phyloP scores from a whole-genome alignment of 1,284 basidiomycete species.

The Serendipita sp. region DNA sequence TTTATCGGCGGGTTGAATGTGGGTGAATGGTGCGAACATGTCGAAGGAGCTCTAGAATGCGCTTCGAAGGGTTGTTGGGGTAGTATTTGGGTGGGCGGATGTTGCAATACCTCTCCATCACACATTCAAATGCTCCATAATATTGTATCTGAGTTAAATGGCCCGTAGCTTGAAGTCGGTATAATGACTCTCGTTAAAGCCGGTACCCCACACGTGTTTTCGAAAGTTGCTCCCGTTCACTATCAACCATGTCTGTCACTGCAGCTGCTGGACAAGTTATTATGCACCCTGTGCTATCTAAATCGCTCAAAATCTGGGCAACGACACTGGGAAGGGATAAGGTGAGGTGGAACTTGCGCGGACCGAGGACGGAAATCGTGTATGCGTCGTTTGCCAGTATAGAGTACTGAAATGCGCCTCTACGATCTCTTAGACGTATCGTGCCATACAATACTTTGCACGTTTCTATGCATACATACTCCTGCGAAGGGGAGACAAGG shows the following conservation, averaged over 20 bases:
- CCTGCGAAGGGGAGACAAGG: constrained; percentile 45
- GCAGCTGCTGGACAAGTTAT: constrained; percentile 42
- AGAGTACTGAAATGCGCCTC: constrained; percentile 7
- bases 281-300: constrained; percentile 68
- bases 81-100: neutral
- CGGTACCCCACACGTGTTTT: neutral
- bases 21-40: neutral
- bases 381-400: neutral
- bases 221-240: neutral
- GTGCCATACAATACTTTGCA: constrained; percentile 83
- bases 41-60: neutral
- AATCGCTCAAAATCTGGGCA: constrained; percentile 59
- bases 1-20: neutral
- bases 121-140: neutral
- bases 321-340: constrained; percentile 86
- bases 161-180: neutral
- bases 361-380: neutral
- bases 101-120: neutral
- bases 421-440: constrained; percentile 48
- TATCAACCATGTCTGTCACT: neutral
- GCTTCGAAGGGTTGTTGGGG: neutral
- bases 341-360: constrained; percentile 26
- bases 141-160: neutral
- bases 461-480: constrained; percentile 83
- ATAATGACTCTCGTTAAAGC: neutral